Conservation (phyloP, 306 rosid genomes). For the Myrica gale region DNA sequence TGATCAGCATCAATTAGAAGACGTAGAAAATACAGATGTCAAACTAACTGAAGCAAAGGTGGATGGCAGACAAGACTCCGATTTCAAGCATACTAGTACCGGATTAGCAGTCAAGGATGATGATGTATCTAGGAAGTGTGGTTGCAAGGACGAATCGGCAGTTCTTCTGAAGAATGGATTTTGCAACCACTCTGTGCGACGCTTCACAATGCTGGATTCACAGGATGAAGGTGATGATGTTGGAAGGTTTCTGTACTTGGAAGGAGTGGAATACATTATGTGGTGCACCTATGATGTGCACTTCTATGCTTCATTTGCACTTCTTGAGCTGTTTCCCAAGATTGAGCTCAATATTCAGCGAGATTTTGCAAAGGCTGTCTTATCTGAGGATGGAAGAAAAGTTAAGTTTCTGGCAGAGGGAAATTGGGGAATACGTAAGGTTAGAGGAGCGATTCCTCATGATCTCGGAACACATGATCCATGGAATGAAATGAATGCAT, state of each 20-base stretch:
- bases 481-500: slow-evolving; percentile 95
- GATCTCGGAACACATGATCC: slow-evolving; percentile 98
- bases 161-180: slow-evolving; percentile 29
- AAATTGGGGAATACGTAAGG: slow-evolving; percentile 92
- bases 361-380: slow-evolving; percentile 92
- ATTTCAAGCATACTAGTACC: slow-evolving; percentile 27
- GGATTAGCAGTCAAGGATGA: slow-evolving; percentile 36
- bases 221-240: slow-evolving; percentile 59
- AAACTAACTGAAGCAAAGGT: slow-evolving; percentile 48
- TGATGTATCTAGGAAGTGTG: slow-evolving; percentile 20
- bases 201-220: slow-evolving; percentile 30
- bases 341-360: slow-evolving; percentile 92
- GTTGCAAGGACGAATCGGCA: slow-evolving; percentile 32
- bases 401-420: slow-evolving; percentile 94
- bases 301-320: slow-evolving; percentile 97
- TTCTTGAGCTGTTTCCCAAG: slow-evolving; percentile 90
- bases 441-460: slow-evolving; percentile 93
- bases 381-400: slow-evolving; percentile 91
- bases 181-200: slow-evolving; percentile 20
- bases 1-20: slow-evolving; percentile 40
- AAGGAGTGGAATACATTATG: slow-evolving; percentile 95
- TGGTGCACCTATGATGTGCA: slow-evolving; percentile 99
- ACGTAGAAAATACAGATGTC: slow-evolving; percentile 36
- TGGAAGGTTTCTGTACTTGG: slow-evolving; percentile 94
- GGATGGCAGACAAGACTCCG: slow-evolving; percentile 38